Conservation (phyloP, 2,329 filamentous ascomycete genomes). For the Ophiognomonia clavigignenti-juglandacearum region DNA sequence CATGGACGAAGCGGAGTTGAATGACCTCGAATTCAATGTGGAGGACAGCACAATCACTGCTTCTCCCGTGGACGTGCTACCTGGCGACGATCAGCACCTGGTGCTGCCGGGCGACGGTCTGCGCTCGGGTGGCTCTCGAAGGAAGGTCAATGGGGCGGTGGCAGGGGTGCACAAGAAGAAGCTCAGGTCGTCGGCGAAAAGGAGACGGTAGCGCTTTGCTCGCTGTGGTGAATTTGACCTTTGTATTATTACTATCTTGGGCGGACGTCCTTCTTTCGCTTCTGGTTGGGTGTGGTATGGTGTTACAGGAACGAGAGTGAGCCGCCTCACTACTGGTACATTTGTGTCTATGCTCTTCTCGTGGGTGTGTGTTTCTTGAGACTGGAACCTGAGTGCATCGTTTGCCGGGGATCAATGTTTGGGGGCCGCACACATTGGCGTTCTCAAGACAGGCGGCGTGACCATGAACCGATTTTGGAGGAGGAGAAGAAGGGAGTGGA, state of each 20-base stretch:
- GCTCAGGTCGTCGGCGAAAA: slow-evolving; percentile 27
- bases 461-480: too few species aligned
- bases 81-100: slow-evolving; percentile 4
- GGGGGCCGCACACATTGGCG: too few species aligned
- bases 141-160: slow-evolving; percentile 5
- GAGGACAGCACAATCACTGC: slow-evolving; percentile 42
- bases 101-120: neutral
- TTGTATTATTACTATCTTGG: neutral
- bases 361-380: too few species aligned
- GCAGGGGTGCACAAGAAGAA: slow-evolving; percentile 22
- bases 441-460: too few species aligned
- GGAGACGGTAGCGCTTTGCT: slow-evolving; percentile 10
- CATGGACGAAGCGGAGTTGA: slow-evolving; percentile 84
- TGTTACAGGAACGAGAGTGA: too few species aligned
- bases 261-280: too few species aligned
- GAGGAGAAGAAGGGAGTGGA: too few species aligned
- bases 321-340: too few species aligned
- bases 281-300: too few species aligned
- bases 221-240: neutral
- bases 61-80: slow-evolving; percentile 22
- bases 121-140: slow-evolving; percentile 4
- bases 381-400: too few species aligned
- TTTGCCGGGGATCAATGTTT: too few species aligned
- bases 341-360: too few species aligned
- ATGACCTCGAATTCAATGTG: slow-evolving; percentile 58